Evolutionary conservation across 441 rosid species (phyloP).

Genomic region (Francoa sonchifolia): DNA sequence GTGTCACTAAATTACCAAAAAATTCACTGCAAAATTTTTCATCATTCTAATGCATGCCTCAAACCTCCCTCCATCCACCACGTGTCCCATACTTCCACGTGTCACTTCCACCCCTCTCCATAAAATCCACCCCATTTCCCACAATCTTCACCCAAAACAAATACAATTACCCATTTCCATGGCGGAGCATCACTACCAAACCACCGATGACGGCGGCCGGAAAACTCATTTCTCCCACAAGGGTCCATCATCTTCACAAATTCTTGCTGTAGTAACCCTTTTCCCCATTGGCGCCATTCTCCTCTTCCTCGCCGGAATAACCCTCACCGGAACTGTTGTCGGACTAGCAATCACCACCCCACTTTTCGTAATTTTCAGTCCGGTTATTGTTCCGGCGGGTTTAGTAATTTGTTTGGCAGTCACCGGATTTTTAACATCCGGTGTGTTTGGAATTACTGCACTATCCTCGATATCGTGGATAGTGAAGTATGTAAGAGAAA

Average conservation of each 20-base stretch:
- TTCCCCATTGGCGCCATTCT: slow-evolving; percentile 44
- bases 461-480: slow-evolving; percentile 57
- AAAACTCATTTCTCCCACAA: too few species aligned
- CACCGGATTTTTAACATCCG: slow-evolving; percentile 47
- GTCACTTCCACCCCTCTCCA: too few species aligned
- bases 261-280: slow-evolving; percentile 33
- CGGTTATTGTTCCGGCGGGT: slow-evolving; percentile 59
- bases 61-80: too few species aligned
- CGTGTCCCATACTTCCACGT: too few species aligned
- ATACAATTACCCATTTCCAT: too few species aligned
- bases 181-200: too few species aligned
- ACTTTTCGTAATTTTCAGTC: slow-evolving; percentile 53
- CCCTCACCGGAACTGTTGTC: slow-evolving; percentile 35
- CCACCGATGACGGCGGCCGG: too few species aligned
- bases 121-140: too few species aligned
- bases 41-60: too few species aligned
- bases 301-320: slow-evolving; percentile 38
- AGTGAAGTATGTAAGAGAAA: slow-evolving; percentile 23
- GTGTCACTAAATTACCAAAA: too few species aligned
- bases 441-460: slow-evolving; percentile 64
- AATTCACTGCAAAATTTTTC: too few species aligned
- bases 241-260: slow-evolving; percentile 25
- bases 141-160: too few species aligned
- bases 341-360: slow-evolving; percentile 48
- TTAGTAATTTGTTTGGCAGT: slow-evolving; percentile 35